A percentile compares a stretch with the other conserved stretches of the same genome.
Conservation (phyloP, 2,329 filamentous ascomycete species). For the Phyllosticta ampelicida region DNA sequence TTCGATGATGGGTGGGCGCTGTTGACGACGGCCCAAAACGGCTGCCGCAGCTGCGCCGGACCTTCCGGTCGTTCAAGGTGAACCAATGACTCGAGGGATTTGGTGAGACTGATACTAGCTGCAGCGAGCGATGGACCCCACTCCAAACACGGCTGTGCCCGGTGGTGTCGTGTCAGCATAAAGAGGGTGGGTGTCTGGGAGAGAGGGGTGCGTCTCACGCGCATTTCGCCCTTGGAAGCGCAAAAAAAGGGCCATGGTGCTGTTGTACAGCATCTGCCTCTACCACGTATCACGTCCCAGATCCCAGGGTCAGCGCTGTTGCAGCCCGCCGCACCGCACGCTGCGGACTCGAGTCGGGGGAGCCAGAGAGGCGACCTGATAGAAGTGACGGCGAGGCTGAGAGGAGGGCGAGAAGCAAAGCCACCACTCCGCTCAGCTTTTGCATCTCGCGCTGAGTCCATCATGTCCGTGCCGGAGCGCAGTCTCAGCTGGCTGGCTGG, state of each 20-base stretch:
- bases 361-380: background rate
- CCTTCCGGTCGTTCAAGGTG: background rate
- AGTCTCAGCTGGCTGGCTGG: background rate
- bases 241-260: background rate
- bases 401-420: background rate
- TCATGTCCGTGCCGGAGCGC: background rate
- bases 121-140: background rate
- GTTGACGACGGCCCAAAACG: background rate
- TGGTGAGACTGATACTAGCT: background rate
- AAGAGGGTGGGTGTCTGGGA: background rate
- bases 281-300: background rate
- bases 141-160: background rate
- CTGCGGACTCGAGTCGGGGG: background rate
- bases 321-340: background rate
- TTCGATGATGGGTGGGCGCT: background rate
- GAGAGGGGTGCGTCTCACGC: background rate
- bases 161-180: background rate
- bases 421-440: background rate
- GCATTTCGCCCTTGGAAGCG: background rate
- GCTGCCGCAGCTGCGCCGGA: background rate
- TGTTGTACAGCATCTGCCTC: background rate
- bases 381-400: background rate
- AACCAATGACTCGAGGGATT: background rate
- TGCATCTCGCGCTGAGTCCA: background rate
- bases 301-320: background rate